Base-by-base conservation (phyloP, 2,329 filamentous ascomycete species). In the Aspergillus transmontanensis region DNA sequence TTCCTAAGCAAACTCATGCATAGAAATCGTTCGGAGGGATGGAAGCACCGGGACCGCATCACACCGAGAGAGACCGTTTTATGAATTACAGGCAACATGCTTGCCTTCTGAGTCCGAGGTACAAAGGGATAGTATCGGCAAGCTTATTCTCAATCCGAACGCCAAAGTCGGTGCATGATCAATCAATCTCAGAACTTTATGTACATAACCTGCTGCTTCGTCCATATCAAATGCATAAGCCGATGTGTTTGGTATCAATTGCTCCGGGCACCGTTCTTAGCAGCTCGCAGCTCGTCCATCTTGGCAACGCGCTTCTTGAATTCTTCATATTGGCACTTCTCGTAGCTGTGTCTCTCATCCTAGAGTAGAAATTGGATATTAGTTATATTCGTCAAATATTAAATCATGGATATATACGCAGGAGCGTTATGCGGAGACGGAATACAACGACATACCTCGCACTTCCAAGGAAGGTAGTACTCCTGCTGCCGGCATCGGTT, bases 261-360 rank as follows among this genome's bases (percentile, higher is more conserved):
- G 85, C 91, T 96, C 80, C 94, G 88, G 74, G 86, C 89, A 66
- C 92, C 93, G 63, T 83, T 88, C 87, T 96, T 96, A 64, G 91
- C 89, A 70, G 88, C 94, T 77, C 93, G 87, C 76, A 99, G 82
- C 84, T 99, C 94, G 74, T 98, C 89, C 95, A 99, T 99, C 89
- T 97, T 98, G 76, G 91, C 92, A 69, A 99, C 95, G 63, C 95
- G 89, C 86, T 94, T 93, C 89, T 97, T 97, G 86, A 99, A 99
- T 80, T 98, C 95, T 69, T 91, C 91, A 82, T 99, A 99, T 77
- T 99, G 95, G 87, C 95, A 99, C 81, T 98, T 98, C 80, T 99
- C 95, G 85, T 99, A 99, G 76, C 89, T 90, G 83, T 99, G 95
- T 84, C 95, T 87, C 85, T 99, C 95, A 79, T 93, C 89, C 95